Evolutionary conservation across 192 early-diverging fungal species (phyloP), one percentile per base, ranked within the genome.

Genomic region (Pecoramyces ruminantium): DNA sequence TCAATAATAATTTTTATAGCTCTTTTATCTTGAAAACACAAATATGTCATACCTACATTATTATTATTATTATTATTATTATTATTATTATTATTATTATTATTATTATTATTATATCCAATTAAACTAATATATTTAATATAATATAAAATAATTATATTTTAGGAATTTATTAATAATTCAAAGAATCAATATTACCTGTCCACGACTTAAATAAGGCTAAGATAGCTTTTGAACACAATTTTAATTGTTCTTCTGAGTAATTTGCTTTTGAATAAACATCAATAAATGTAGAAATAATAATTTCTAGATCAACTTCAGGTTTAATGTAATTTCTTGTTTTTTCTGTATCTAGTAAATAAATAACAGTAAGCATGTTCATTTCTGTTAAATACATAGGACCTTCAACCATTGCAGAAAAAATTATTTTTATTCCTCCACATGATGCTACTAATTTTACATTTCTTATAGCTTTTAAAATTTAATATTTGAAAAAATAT

Each of bases 261-360:
- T 87, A 87, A 15, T 87, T 85, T 9, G 89, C 91, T 78, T 87
- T 85, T 29, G 85, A 92, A 79, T 89, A 93, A 18, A 92, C 87
- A 82, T 96, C 94, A 0, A 92, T 94, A 83, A 96, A 93, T 12
- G 90, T 86, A 4, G 93, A 89, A 81, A 96, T 91, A 16, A 96
- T 86, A 78, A 92, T 92, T 87, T 94, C 94, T 0, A 95, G 84
- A 80, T 95, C 94, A 3, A 95, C 90, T 25, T 91, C 88, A 3
- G 94, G 93, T 78, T 93, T 79, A 29, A 95, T 80, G 79, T 89
- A 95, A 29, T 84, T 77, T 39, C 94, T 81, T 4, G 89, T 90
- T 13, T 89, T 83, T 15, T 93, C 90, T 29, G 86, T 88, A 84
- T 96, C 94, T 25, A 96, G 82, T 77, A 96, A 86, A 85, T 88